Evolutionary conservation across 805 yeast genomes (phyloP), one percentile per base, ranked within the genome.

Genomic region (Clavispora vitiphila): DNA sequence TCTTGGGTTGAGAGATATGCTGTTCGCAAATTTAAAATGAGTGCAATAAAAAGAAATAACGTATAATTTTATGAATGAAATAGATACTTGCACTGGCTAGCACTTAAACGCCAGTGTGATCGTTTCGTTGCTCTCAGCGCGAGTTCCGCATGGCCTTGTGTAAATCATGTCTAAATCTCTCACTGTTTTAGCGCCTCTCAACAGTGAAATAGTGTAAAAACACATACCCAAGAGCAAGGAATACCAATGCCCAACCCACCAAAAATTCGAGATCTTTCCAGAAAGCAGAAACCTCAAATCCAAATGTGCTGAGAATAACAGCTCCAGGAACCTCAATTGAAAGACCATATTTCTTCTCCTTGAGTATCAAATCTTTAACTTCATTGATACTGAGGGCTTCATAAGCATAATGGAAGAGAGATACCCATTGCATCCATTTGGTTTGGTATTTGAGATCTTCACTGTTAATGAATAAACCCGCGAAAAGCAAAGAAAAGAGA

Each of bases 271-370:
- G 72, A 60, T 93, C 98, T 26, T 70, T 69, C 62, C 77, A 63
- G 40, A 86, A 76, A 2, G 90, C 93, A 19, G 81, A 78, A 11
- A 87, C 91, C 50, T 86, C 77, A 61, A 93, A 93, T 0, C 99
- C 99, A 69, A 93, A 93, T 0, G 98, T 88, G 51, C 95, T 86
- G 52, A 93, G 72, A 42, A 93, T 93, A 1, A 96, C 95, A 2
- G 99, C 98, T 9, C 99, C 99, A 0, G 99, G 99, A 12, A 93
- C 95, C 62, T 89, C 96, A 53, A 93, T 91, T 35, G 90, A 85
- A 34, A 93, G 73, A 0, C 99, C 99, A 56, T 83, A 91, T 64
- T 93, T 93, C 58, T 80, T 82, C 59, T 93, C 99, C 48, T 78
- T 80, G 53, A 93, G 71, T 11, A 87, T 81, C 58, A 93, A 72